A percentile compares a stretch with the other conserved stretches of the same genome.
Conservation (phyloP, 2,329 filamentous ascomycete genomes). For the Phaeosphaeria sp. region DNA sequence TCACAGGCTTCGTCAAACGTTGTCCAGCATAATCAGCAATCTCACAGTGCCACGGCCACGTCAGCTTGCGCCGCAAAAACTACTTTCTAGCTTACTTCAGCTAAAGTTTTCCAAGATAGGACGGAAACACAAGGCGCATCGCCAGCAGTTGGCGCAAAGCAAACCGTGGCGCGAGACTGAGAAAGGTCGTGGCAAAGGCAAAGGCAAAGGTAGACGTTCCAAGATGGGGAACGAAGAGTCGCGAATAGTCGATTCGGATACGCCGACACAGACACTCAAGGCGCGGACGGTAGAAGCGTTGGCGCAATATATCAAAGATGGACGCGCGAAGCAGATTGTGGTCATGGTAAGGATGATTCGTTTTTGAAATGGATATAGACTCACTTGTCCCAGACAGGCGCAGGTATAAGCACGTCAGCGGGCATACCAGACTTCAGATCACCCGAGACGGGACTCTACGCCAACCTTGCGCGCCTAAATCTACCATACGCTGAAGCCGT, state of each 20-base stretch:
- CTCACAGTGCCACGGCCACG: slow-evolving; percentile 4
- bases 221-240: slow-evolving; percentile 91
- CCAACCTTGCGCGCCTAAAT: slow-evolving; percentile 84
- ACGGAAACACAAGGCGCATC: slow-evolving; percentile 56
- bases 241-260: slow-evolving; percentile 70
- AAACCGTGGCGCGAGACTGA: slow-evolving; percentile 40
- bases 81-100: not conserved
- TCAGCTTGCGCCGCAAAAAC: slow-evolving; percentile 1
- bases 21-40: not conserved
- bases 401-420: slow-evolving; percentile 79
- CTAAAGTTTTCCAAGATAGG: slow-evolving; percentile 53
- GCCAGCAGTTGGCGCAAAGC: slow-evolving; percentile 43
- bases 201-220: slow-evolving; percentile 33
- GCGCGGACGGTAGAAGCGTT: slow-evolving; percentile 75
- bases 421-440: slow-evolving; percentile 93
- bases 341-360: slow-evolving; percentile 66
- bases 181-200: slow-evolving; percentile 34
- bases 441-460: slow-evolving; percentile 90
- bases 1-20: not conserved
- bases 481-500: slow-evolving; percentile 91
- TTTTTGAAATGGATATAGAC: not conserved
- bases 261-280: slow-evolving; percentile 68
- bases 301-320: slow-evolving; percentile 79
- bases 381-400: slow-evolving; percentile 67
- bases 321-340: slow-evolving; percentile 72